phyloP scores from a whole-genome alignment of 225 moss, liverwort and hornwort species.

The Polytrichum formosum region DNA sequence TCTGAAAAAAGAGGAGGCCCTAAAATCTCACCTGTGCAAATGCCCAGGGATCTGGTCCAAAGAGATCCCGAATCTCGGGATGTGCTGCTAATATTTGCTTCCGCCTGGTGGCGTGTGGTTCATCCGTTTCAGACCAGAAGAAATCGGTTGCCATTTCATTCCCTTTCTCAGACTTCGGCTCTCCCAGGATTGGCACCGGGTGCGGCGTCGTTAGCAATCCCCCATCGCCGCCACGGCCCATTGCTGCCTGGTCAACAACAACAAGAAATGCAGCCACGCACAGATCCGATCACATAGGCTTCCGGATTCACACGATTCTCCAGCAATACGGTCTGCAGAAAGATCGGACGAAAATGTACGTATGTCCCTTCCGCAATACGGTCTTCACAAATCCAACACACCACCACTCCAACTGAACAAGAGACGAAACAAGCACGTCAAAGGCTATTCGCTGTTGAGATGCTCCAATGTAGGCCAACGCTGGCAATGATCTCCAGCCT shows the following conservation, averaged over 20 bases:
- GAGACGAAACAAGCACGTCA: too few species aligned
- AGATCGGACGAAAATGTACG: too few species aligned
- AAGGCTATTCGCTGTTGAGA: too few species aligned
- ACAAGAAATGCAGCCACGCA: background rate
- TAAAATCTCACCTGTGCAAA: constrained; percentile 54
- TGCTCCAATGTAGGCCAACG: too few species aligned
- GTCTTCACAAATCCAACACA: too few species aligned
- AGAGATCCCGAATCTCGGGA: constrained; percentile 87
- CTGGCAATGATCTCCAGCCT: too few species aligned
- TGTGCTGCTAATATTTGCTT: constrained; percentile 77
- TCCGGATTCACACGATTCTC: too few species aligned
- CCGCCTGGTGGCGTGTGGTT: constrained; percentile 86
- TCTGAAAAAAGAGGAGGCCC: too few species aligned
- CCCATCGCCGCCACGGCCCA: constrained; percentile 13
- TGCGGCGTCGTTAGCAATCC: constrained; percentile 3
- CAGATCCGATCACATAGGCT: background rate
- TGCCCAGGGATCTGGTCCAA: constrained; percentile 82
- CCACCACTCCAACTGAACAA: too few species aligned
- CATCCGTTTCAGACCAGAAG: constrained; percentile 81
- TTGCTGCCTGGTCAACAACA: background rate
- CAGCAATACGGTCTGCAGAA: too few species aligned
- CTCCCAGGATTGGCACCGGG: background rate
- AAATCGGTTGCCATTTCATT: constrained; percentile 67
- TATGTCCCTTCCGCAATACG: too few species aligned
- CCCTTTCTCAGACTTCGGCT: background rate